Conservation (phyloP, 2,329 filamentous ascomycete species). For the Pseudocercospora vitis region DNA sequence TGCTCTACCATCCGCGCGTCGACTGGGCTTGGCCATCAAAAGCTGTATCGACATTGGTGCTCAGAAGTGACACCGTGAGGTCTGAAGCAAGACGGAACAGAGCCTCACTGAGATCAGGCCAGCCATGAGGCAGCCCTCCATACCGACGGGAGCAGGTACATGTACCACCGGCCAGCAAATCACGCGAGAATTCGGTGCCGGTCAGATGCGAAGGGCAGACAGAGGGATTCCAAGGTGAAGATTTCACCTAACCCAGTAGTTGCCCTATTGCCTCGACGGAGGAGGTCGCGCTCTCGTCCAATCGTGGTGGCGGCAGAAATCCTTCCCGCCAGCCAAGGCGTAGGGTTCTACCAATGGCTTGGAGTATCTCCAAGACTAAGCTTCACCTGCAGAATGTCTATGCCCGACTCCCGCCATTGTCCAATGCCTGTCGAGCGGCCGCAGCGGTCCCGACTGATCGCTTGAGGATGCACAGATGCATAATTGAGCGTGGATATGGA, state of each 20-base stretch:
- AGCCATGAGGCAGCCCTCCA: background rate
- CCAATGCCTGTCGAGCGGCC: background rate
- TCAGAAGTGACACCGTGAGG: background rate
- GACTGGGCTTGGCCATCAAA: slow-evolving; percentile 5
- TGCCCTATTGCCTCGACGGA: slow-evolving; percentile 3
- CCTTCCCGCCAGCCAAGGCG: slow-evolving; percentile 3
- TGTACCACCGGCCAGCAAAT: slow-evolving; percentile 2
- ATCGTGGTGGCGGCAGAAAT: slow-evolving; percentile 7
- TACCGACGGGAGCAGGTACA: slow-evolving; percentile 2
- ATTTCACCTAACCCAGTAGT: background rate
- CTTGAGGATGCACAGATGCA: slow-evolving; percentile 7
- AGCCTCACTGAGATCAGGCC: no score
- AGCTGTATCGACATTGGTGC: slow-evolving; percentile 12
- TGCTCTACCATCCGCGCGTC: background rate
- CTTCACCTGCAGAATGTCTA: background rate
- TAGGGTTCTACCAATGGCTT: background rate
- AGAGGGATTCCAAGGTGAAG: background rate
- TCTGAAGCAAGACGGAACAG: no score
- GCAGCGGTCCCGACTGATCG: background rate
- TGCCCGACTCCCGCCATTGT: background rate
- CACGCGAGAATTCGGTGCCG: slow-evolving; percentile 2
- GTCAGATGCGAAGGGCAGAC: background rate
- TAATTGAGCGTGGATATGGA: slow-evolving; percentile 4
- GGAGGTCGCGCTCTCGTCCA: background rate
- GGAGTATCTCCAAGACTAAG: background rate